phyloP scores from a whole-genome alignment of 495 filamentous ascomycete species.

The Viridothelium virens region DNA sequence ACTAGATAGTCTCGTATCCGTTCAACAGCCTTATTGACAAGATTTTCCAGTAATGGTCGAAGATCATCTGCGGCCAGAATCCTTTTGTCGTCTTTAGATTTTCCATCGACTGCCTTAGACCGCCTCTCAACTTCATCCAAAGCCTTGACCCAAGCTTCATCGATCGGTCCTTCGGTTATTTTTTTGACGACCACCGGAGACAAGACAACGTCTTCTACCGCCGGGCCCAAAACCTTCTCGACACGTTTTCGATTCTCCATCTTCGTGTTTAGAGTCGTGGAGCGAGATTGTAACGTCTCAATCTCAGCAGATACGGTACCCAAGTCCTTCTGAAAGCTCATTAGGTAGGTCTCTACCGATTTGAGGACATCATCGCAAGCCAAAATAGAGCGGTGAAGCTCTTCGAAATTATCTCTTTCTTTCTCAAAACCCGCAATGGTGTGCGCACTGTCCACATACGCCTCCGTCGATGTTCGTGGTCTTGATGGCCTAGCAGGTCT shows the following conservation, averaged over 20 bases:
- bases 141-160: conserved; percentile 80
- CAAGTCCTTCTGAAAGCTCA: conserved; percentile 85
- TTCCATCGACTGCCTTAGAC: conserved; percentile 60
- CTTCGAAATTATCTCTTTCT: conserved; percentile 83
- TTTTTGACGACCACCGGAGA: conserved; percentile 72
- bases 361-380: conserved; percentile 89
- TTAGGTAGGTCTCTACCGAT: conserved; percentile 85
- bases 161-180: conserved; percentile 81
- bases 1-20: conserved; percentile 91
- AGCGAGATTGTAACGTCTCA: conserved; percentile 81
- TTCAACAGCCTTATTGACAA: conserved; percentile 85
- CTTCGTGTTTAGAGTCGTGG: conserved; percentile 73
- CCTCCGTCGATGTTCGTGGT: conserved; percentile 34
- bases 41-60: conserved; percentile 70
- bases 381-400: conserved; percentile 78
- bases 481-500: conserved; percentile 25
- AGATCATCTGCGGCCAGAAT: conserved; percentile 74
- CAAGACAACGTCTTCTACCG: conserved; percentile 85
- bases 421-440: conserved; percentile 79
- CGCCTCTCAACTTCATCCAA: conserved; percentile 78
- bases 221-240: conserved; percentile 78
- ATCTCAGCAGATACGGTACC: conserved; percentile 90
- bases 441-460: conserved; percentile 53
- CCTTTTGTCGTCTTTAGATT: conserved; percentile 49
- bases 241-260: conserved; percentile 83